Base-by-base conservation (phyloP, 2,329 filamentous ascomycete species). In the Aspergillus sp. region DNA sequence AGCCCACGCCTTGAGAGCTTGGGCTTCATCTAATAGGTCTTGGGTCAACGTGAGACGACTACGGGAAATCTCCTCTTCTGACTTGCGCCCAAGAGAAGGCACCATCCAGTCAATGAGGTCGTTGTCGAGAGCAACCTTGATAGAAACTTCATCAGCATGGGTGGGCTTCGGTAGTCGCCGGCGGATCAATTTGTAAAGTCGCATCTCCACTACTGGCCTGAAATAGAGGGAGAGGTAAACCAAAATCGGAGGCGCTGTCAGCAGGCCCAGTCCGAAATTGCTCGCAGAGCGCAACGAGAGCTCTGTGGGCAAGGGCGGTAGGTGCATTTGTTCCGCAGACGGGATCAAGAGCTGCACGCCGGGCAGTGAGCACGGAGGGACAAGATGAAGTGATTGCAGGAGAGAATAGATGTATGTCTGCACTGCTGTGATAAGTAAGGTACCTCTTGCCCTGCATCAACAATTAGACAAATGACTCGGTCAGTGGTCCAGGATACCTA, bases 91-190 rank as follows among this genome's bases (percentile, higher is more conserved):
- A 5, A 63, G 44, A 4, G 52, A 52, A 8, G 61, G 61, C 14
- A 60, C 52, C 25, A 61, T 60, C 61, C 61, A 64, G 33, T 64
- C 61, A 26, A 63, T 51, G 11, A 64, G 51, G 26, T 63, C 61
- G 40, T 62, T 61, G 26, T 64, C 60, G n/a, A 52, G 46, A 5
- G 61, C 60, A 35, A 64, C 59, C 32, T 55, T 51, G 33, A 64
- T 51, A 5, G 61, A 64, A 16, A 63, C 49, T 19, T 59, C 58
- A 43, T 64, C 60, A 8, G 60, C 58, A 5, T 53, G 42, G 19
- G 44, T 53, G 17, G 60, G 59, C 36, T 63, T 63, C n/a, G 60
- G 60, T n/a, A 64, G 35, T 28, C 53, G 52, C 29, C 61, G 53
- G 28, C 60, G 55, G 14, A 64, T 49, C 15, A 64, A 44, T 20